Evolutionary conservation across 2,329 filamentous ascomycete species (phyloP).

Genomic region (Aotearoamyces nothofagi): DNA sequence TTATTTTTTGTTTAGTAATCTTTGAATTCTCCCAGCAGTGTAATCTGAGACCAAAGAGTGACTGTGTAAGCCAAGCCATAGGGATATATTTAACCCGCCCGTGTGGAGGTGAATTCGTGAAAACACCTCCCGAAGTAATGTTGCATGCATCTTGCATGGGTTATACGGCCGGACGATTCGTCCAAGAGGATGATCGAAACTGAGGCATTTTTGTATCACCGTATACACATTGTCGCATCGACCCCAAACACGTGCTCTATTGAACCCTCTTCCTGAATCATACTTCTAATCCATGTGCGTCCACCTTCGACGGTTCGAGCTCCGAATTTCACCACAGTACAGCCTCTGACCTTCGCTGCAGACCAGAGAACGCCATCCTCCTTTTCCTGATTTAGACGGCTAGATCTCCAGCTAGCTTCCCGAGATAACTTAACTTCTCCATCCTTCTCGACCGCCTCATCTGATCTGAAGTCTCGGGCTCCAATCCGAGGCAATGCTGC

Average conservation of each 20-base stretch:
- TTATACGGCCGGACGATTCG: too few species aligned
- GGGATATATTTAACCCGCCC: too few species aligned
- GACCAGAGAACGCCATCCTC: slow-evolving; percentile 60
- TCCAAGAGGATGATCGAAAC: too few species aligned
- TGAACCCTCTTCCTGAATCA: slow-evolving; percentile 63
- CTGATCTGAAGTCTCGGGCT: slow-evolving; percentile 56
- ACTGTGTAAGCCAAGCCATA: too few species aligned
- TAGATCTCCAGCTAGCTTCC: slow-evolving; percentile 35
- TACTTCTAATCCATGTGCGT: slow-evolving; percentile 61
- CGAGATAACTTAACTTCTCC: slow-evolving; percentile 23
- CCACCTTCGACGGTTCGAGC: slow-evolving; percentile 69
- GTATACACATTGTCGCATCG: slow-evolving; percentile 63
- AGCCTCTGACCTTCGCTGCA: slow-evolving; percentile 64
- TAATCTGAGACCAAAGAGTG: too few species aligned
- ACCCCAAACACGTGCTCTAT: slow-evolving; percentile 61
- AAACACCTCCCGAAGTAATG: too few species aligned
- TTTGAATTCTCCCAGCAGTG: too few species aligned
- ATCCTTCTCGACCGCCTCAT: slow-evolving; percentile 30
- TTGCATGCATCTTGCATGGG: too few species aligned
- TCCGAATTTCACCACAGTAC: slow-evolving; percentile 84
- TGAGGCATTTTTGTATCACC: too few species aligned
- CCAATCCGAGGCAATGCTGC: slow-evolving; percentile 66
- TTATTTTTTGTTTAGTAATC: too few species aligned
- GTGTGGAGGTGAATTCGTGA: too few species aligned
- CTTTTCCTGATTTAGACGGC: slow-evolving; percentile 42